phyloP scores from a whole-genome alignment of 805 yeast genomes.

The Millerozyma acaciae region DNA sequence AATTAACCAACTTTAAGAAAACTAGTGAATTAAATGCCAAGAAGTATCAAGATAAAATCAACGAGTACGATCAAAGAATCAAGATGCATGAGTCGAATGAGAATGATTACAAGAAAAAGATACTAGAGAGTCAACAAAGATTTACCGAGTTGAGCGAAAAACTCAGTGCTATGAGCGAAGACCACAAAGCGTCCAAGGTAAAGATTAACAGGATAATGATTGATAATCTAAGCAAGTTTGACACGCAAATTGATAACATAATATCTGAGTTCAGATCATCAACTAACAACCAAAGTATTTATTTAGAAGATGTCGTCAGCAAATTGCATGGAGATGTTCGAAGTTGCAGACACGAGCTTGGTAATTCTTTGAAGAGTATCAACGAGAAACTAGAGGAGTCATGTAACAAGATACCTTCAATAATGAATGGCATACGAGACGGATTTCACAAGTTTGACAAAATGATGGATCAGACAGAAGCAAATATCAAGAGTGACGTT shows the following conservation, averaged over 20 bases:
- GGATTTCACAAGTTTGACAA: not conserved
- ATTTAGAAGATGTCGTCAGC: too few species aligned
- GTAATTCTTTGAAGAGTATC: too few species aligned
- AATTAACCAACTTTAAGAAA: constrained; percentile 4
- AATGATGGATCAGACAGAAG: constrained; percentile 1
- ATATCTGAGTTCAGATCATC: constrained; percentile 1
- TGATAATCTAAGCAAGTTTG: constrained; percentile 5
- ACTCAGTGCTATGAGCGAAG: constrained; percentile 7
- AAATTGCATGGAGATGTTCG: too few species aligned
- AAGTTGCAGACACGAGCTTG: too few species aligned
- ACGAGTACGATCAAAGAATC: constrained; percentile 4
- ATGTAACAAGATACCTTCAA: constrained; percentile 2
- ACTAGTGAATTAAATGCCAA: constrained; percentile 4
- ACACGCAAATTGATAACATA: constrained; percentile 5
- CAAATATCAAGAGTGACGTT: constrained; percentile 6
- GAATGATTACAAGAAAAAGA: constrained; percentile 1
- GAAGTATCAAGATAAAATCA: constrained; percentile 4
- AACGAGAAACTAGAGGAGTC: constrained; percentile 1
- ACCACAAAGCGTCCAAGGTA: constrained; percentile 6
- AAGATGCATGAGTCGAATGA: constrained; percentile 5
- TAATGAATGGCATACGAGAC: constrained; percentile 1
- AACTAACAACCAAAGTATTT: not conserved
- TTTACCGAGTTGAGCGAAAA: constrained; percentile 5
- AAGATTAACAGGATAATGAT: constrained; percentile 6
- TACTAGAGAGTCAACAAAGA: constrained; percentile 4